Evolutionary conservation across 2,329 filamentous ascomycete genomes (phyloP).

Genomic region (Zymoseptoria crescenta): DNA sequence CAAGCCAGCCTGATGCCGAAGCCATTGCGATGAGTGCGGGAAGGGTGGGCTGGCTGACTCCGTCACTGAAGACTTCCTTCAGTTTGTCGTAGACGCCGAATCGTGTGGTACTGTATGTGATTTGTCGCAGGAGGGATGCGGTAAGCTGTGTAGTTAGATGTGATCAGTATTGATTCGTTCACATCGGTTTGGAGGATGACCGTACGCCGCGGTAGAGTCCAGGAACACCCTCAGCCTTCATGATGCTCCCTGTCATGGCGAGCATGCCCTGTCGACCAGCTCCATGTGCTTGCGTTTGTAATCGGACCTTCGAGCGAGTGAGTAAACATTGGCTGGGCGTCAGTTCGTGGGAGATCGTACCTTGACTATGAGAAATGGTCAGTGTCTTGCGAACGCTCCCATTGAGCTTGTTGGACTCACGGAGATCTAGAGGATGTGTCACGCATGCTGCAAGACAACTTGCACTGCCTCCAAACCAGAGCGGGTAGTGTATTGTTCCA

Average conservation of each 20-base stretch:
- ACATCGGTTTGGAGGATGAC: not conserved
- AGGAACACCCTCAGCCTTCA: slow-evolving; percentile 64
- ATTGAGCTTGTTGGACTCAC: slow-evolving; percentile 45
- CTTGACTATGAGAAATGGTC: slow-evolving; percentile 35
- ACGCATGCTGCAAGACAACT: slow-evolving; percentile 85
- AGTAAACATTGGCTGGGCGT: slow-evolving; percentile 10
- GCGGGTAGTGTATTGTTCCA: slow-evolving; percentile 40
- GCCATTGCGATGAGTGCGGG: slow-evolving; percentile 69
- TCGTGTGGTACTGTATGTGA: slow-evolving; percentile 88
- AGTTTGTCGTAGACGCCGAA: slow-evolving; percentile 96
- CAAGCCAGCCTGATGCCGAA: slow-evolving; percentile 73
- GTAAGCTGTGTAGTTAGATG: slow-evolving; percentile 52
- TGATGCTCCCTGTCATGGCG: slow-evolving; percentile 75
- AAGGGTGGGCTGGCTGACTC: slow-evolving; percentile 54
- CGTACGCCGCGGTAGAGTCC: slow-evolving; percentile 77
- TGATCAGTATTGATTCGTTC: slow-evolving; percentile 1
- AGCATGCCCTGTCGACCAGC: slow-evolving; percentile 68
- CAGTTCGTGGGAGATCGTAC: slow-evolving; percentile 25
- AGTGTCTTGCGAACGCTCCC: slow-evolving; percentile 18
- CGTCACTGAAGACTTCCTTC: slow-evolving; percentile 59
- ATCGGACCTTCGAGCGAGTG: slow-evolving; percentile 55
- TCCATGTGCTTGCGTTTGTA: slow-evolving; percentile 74
- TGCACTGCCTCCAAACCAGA: slow-evolving; percentile 93
- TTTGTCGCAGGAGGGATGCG: slow-evolving; percentile 83
- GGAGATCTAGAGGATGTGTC: slow-evolving; percentile 86